phyloP scores from a whole-genome alignment of 768 basidiomycete species.

The Tylopilus sp. region DNA sequence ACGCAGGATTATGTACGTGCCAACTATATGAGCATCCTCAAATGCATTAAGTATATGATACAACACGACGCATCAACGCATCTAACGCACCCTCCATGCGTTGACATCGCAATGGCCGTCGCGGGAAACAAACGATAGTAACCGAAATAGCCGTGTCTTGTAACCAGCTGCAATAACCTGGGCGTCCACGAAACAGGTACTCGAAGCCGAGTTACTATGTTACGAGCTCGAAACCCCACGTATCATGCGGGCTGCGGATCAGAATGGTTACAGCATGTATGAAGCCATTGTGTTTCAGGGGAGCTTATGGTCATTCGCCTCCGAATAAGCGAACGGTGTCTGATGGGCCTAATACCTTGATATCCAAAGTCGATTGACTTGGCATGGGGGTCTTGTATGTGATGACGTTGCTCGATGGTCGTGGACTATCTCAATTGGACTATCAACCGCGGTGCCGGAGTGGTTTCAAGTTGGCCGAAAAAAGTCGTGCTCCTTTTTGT shows the following conservation, averaged over 20 bases:
- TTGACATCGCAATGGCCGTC: not conserved
- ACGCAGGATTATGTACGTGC: slow-evolving; percentile 3
- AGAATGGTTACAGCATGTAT: not conserved
- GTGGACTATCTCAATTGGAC: too few species aligned
- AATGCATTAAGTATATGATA: not conserved
- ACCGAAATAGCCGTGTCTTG: not conserved
- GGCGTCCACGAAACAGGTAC: not conserved
- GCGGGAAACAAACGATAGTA: not conserved
- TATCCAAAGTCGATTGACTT: too few species aligned
- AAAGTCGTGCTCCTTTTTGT: too few species aligned
- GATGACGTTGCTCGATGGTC: too few species aligned
- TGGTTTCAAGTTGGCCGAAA: too few species aligned
- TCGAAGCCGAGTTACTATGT: not conserved
- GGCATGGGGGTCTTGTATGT: too few species aligned
- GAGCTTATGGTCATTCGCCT: too few species aligned
- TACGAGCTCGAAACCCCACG: not conserved
- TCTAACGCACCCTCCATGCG: not conserved
- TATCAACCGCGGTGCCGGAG: too few species aligned
- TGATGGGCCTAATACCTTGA: too few species aligned
- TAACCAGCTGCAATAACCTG: not conserved
- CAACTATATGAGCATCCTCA: not conserved
- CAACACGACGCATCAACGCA: too few species aligned
- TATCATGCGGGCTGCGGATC: not conserved
- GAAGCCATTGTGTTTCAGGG: not conserved
- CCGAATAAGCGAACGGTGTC: too few species aligned